These are phyloP conservation scores for Mucor circinelloides DNA, from an alignment of 371 early-diverging fungal genomes.

Conservation along the genomic window DNA sequence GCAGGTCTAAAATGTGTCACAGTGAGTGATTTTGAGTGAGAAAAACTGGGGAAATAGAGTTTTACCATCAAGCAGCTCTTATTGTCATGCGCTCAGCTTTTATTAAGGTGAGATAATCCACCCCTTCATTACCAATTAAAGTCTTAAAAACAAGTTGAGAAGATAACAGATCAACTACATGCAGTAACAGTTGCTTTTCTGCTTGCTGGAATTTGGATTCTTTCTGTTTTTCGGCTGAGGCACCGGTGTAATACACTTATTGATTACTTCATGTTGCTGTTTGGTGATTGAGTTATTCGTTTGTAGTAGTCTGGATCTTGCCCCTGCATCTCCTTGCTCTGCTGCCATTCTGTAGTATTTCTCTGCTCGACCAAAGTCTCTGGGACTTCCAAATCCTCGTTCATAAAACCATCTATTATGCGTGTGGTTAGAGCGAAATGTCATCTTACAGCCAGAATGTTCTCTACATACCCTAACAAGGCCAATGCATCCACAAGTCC, in stretches of 20 bases:
- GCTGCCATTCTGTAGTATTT: slow-evolving; percentile 36
- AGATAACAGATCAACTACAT: not conserved
- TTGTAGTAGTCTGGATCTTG: slow-evolving; percentile 3
- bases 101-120: not conserved
- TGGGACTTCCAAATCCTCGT: slow-evolving; percentile 35
- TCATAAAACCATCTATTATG: slow-evolving; percentile 43
- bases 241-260: not conserved
- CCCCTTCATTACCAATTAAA: too few relatives aligned
- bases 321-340: slow-evolving; percentile 25
- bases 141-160: not conserved
- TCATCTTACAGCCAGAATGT: not conserved
- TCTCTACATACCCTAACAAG: slow-evolving; percentile 30
- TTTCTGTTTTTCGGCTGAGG: not conserved
- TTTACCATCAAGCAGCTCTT: not conserved
- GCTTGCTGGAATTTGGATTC: not conserved
- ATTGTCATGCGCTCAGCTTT: not conserved
- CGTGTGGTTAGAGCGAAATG: not conserved
- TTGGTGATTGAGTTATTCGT: slow-evolving; percentile 17
- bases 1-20: slow-evolving; percentile 7
- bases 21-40: slow-evolving; percentile 3
- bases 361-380: slow-evolving; percentile 28
- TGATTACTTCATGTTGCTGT: slow-evolving; percentile 17
- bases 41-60: not conserved
- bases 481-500: slow-evolving; percentile 32
- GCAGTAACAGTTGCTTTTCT: slow-evolving; percentile 6